Evolutionary conservation across 306 rosid species (phyloP), one percentile per base, ranked within the genome.

Genomic region (Delonix regia): DNA sequence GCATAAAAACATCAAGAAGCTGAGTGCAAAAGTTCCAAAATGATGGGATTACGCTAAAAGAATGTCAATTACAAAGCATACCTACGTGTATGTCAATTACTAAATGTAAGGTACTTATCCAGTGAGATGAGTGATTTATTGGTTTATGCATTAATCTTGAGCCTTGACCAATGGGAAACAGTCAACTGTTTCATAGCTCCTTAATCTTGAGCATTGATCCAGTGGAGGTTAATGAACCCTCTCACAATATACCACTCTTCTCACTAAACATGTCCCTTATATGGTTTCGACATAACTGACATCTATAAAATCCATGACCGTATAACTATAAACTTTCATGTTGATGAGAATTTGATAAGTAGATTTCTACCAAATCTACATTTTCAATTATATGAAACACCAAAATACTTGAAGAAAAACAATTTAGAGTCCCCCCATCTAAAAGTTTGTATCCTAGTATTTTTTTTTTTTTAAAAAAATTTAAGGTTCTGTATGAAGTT

Each of bases 21-120:
- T 34, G 2, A 82, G 78, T 42, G 30, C 62, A 33, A 28, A 45
- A 59, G 55, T 55, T 56, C 57, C 30, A 53, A 64, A 34, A 28
- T 21, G 70, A 66, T 25, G 48, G 66, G 51, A 59, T 2, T 52
- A 56, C 30, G 7, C 16, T 33, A 36, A 47, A 12, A 16, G 45
- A 76, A 42, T 47, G 62, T 22, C 45, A 34, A n/a, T 25, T 57
- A 28, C 61, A 75, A 30, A 61, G 68, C 33, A 28, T 63, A 24
- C 47, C 18, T 13, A 47, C 13, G 22, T 24, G 45, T 21, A 14
- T 62, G 72, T 33, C 44, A 57, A 30, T 13, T 4, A 25, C 64
- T 9, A 57, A 25, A 57, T 16, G 4, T 6, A 22, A 19, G 33
- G 33, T 9, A 53, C 57, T 22, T 27, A 56, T 56, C 5, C 21